Evolutionary conservation across 2,329 filamentous ascomycete species (phyloP).

Genomic region (Chaetomium olivaceum): DNA sequence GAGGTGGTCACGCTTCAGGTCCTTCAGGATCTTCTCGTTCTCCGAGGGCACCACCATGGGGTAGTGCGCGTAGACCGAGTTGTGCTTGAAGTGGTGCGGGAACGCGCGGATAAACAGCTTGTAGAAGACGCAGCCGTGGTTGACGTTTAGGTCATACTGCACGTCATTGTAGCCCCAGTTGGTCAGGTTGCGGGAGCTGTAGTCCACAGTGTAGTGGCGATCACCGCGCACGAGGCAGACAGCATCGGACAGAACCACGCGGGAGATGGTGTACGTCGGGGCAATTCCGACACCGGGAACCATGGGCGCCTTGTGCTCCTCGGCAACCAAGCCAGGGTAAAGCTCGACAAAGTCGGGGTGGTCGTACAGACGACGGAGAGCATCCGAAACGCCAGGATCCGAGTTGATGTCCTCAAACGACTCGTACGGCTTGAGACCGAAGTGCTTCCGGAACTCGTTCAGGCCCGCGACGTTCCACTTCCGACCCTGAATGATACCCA

Average conservation of each 20-base stretch:
- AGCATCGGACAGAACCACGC: constrained; percentile 75
- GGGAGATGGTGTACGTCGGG: constrained; percentile 74
- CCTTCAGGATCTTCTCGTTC: constrained; percentile 68
- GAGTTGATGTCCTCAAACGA: constrained; percentile 84
- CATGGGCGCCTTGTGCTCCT: constrained; percentile 74
- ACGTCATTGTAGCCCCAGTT: constrained; percentile 82
- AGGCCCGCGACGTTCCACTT: constrained; percentile 76
- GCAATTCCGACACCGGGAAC: constrained; percentile 72
- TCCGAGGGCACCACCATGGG: constrained; percentile 71
- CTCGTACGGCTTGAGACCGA: constrained; percentile 72
- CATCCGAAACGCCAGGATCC: constrained; percentile 67
- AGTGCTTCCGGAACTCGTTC: constrained; percentile 84
- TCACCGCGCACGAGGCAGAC: constrained; percentile 78
- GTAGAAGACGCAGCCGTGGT: constrained; percentile 82
- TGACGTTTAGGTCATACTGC: constrained; percentile 69
- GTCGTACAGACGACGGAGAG: constrained; percentile 68
- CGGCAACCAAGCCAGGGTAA: constrained; percentile 75
- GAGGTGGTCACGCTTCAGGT: constrained; percentile 64
- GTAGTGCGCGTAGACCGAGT: constrained; percentile 81
- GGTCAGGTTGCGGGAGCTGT: constrained; percentile 70
- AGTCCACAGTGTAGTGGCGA: constrained; percentile 77
- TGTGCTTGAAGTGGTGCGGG: constrained; percentile 73
- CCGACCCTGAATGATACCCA: constrained; percentile 76
- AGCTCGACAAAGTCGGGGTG: constrained; percentile 79
- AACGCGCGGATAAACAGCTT: constrained; percentile 80